These are phyloP conservation scores for Cystoderma amianthinum DNA, from an alignment of 768 basidiomycete genomes.

Conservation along the genomic window DNA sequence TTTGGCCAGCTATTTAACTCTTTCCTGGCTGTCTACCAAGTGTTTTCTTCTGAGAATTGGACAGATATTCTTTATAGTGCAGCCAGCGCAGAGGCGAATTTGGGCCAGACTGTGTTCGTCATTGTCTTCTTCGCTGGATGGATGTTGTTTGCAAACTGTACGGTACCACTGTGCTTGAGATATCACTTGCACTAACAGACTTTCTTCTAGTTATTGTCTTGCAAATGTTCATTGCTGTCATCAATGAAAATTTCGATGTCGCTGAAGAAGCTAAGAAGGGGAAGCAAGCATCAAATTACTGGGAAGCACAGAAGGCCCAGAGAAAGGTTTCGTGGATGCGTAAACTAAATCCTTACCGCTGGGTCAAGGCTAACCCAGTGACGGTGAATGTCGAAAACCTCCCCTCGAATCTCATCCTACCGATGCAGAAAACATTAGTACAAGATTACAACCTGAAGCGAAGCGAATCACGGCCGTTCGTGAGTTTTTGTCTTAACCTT, in stretches of 20 bases:
- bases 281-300: constrained; percentile 70
- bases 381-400: constrained; percentile 64
- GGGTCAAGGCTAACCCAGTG: constrained; percentile 67
- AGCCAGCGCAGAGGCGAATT: constrained; percentile 49
- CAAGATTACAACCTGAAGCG: constrained; percentile 18
- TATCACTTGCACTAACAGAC: no score
- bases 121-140: constrained; percentile 73
- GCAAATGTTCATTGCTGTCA: constrained; percentile 96
- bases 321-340: constrained; percentile 59
- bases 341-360: constrained; percentile 82
- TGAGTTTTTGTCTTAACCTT: constrained; percentile 4
- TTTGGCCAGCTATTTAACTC: constrained; percentile 81
- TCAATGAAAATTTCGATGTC: constrained; percentile 92
- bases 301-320: constrained; percentile 49
- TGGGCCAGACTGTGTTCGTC: constrained; percentile 65
- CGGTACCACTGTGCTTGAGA: no score
- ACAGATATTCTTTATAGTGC: constrained; percentile 64
- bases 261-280: constrained; percentile 87
- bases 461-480: constrained; percentile 10
- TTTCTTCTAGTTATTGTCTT: constrained; percentile 72
- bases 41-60: constrained; percentile 96
- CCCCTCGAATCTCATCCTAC: constrained; percentile 69
- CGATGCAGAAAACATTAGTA: constrained; percentile 71
- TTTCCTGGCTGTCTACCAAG: constrained; percentile 82
- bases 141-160: constrained; percentile 91